Conservation (phyloP, 1,284 basidiomycete genomes). For the Ustilago sp. region DNA sequence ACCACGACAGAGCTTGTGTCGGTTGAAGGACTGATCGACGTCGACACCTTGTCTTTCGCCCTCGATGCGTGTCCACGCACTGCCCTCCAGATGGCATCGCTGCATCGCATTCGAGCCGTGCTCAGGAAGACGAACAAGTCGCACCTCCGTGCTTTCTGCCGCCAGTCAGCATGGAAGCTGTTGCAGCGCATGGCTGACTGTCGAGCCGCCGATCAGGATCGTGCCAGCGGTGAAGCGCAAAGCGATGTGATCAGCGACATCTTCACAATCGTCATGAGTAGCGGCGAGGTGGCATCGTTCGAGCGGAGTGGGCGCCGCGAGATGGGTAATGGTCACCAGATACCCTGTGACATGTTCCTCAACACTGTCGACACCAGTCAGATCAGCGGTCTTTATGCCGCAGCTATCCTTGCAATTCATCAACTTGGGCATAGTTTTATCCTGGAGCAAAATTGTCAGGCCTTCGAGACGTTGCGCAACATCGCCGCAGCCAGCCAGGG, state of each 20-base stretch:
- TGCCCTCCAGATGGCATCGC: conserved; percentile 27
- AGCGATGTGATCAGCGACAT: conserved; percentile 43
- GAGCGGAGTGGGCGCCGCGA: conserved; percentile 2
- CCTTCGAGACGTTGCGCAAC: conserved; percentile 24
- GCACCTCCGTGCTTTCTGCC: conserved; percentile 18
- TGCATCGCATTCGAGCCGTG: conserved; percentile 26
- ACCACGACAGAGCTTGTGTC: conserved; percentile 13
- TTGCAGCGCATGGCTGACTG: conserved; percentile 21
- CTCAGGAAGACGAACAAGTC: conserved; percentile 14
- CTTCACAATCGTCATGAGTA: conserved; percentile 20
- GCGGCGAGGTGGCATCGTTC: conserved; percentile 10
- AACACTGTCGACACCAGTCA: conserved; percentile 14
- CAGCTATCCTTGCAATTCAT: conserved; percentile 23
- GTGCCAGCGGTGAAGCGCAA: conserved; percentile 6
- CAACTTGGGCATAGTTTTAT: conserved; percentile 18
- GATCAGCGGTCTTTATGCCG: conserved; percentile 7
- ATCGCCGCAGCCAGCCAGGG: conserved; percentile 9
- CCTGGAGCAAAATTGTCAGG: conserved; percentile 20
- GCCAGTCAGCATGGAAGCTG: conserved; percentile 21
- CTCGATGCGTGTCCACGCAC: conserved; percentile 74
- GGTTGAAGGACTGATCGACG: conserved; percentile 28
- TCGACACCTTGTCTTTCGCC: conserved; percentile 72
- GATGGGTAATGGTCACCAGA: background rate
- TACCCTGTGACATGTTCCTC: conserved; percentile 10
- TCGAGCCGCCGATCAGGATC: background rate